Conservation (phyloP, 2,329 filamentous ascomycete genomes). For the Rhexocercosporidium sp. region DNA sequence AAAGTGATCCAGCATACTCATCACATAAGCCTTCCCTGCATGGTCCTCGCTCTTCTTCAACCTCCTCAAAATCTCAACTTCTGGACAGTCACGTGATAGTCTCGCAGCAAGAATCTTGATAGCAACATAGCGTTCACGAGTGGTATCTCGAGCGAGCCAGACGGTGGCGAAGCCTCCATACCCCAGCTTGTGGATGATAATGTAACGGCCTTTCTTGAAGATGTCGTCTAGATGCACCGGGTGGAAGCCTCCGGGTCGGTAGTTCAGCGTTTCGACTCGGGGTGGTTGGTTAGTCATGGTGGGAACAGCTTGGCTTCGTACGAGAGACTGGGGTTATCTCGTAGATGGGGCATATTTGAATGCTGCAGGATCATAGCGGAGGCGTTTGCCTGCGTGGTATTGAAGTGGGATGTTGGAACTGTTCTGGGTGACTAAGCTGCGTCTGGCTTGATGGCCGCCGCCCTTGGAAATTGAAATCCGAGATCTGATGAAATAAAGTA, state of each 20-base stretch:
- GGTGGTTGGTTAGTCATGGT: slow-evolving; percentile 5
- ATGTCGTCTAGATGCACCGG: slow-evolving; percentile 49
- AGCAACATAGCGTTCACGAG: slow-evolving; percentile 28
- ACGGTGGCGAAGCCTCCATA: slow-evolving; percentile 52
- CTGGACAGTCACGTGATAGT: slow-evolving; percentile 23
- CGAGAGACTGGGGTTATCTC: not conserved
- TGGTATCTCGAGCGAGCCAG: slow-evolving; percentile 48
- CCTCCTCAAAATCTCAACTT: slow-evolving; percentile 28
- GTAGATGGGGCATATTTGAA: not conserved
- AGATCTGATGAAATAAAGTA: not conserved
- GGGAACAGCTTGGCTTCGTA: not conserved
- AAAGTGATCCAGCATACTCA: slow-evolving; percentile 34
- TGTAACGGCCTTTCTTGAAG: slow-evolving; percentile 50
- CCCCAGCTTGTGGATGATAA: slow-evolving; percentile 51
- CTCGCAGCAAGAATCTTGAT: slow-evolving; percentile 30
- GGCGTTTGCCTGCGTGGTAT: not conserved
- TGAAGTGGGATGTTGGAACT: slow-evolving; percentile 5
- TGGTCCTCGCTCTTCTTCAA: slow-evolving; percentile 20
- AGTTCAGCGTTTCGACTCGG: slow-evolving; percentile 24
- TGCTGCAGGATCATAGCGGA: not conserved
- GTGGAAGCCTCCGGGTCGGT: slow-evolving; percentile 48
- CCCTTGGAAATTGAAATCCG: not conserved
- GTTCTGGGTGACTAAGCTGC: slow-evolving; percentile 15
- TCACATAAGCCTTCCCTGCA: slow-evolving; percentile 24
- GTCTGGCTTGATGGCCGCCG: not conserved